Percentiles rank a stretch among this genome's conserved stretches.
These are phyloP conservation scores for Solanum bulbocastanum DNA, from an alignment of 257 asterid species.

Conservation along the genomic window DNA sequence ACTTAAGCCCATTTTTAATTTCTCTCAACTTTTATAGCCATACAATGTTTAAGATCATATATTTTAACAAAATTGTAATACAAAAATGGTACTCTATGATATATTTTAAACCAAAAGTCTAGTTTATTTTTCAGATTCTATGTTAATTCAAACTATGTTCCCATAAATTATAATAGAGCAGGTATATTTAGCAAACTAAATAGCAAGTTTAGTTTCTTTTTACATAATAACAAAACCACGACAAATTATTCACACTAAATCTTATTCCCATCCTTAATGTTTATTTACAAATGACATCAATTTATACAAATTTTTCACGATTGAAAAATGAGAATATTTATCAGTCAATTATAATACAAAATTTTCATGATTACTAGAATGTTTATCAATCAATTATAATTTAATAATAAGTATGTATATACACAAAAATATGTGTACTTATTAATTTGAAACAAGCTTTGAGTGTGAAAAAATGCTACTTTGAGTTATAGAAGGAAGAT, in stretches of 20 bases:
- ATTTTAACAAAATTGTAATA: fast-evolving
- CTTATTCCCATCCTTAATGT: not conserved
- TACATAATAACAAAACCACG: fast-evolving
- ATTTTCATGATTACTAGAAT: no score
- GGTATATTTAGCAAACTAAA: not conserved
- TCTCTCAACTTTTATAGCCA: not conserved
- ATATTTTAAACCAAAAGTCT: not conserved
- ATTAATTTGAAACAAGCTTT: not conserved
- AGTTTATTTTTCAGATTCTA: fast-evolving
- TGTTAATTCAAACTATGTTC: not conserved
- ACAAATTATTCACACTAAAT: not conserved
- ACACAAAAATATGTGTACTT: not conserved
- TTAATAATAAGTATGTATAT: not conserved
- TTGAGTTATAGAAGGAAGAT: no score
- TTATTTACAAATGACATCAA: not conserved
- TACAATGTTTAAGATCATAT: no score
- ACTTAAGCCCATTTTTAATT: no score
- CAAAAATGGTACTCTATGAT: not conserved
- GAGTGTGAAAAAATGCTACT: fast-evolving
- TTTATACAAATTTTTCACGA: not conserved
- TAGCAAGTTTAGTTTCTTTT: not conserved
- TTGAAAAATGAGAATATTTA: not conserved
- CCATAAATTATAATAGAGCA: not conserved
- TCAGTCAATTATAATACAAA: no score
- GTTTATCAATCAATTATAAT: not conserved